These are phyloP conservation scores for Talaromyces nanjingensis DNA, from an alignment of 495 filamentous ascomycete genomes.

Conservation along the genomic window DNA sequence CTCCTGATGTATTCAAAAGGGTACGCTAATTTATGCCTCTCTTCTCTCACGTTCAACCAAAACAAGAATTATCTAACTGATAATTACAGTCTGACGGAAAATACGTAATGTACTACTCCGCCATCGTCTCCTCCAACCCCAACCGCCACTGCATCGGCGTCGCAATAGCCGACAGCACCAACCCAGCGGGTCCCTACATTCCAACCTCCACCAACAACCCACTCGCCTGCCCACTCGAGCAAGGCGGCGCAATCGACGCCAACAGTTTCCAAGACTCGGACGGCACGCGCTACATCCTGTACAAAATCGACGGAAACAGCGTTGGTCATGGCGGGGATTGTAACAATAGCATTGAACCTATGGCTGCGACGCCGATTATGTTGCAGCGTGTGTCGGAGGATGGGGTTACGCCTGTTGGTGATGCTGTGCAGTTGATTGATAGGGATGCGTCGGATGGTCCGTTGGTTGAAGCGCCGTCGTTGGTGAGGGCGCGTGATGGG, in stretches of 20 bases:
- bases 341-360: constrained; percentile 43
- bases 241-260: constrained; percentile 55
- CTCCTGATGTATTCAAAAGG: constrained; percentile 32
- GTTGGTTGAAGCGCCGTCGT: constrained; percentile 54
- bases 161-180: constrained; percentile 31
- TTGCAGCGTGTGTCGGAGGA: constrained; percentile 48
- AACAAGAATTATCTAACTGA: no score
- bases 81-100: constrained; percentile 28
- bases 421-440: constrained; percentile 47
- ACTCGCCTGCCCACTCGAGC: constrained; percentile 41
- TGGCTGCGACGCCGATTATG: constrained; percentile 50
- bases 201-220: constrained; percentile 27
- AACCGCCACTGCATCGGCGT: constrained; percentile 49
- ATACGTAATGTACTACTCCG: constrained; percentile 57
- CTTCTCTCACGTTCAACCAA: no score
- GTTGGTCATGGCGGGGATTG: constrained; percentile 51
- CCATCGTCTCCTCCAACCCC: constrained; percentile 26
- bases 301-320: constrained; percentile 58
- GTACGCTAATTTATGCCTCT: constrained; percentile 17
- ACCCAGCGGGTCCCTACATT: constrained; percentile 44
- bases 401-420: constrained; percentile 44
- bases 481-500: constrained; percentile 38
- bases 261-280: constrained; percentile 45
- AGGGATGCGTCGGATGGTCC: constrained; percentile 49
- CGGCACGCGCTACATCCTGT: constrained; percentile 49